These are phyloP conservation scores for Jamesozyma hellenica DNA, from an alignment of 805 yeast species.

Conservation along the genomic window DNA sequence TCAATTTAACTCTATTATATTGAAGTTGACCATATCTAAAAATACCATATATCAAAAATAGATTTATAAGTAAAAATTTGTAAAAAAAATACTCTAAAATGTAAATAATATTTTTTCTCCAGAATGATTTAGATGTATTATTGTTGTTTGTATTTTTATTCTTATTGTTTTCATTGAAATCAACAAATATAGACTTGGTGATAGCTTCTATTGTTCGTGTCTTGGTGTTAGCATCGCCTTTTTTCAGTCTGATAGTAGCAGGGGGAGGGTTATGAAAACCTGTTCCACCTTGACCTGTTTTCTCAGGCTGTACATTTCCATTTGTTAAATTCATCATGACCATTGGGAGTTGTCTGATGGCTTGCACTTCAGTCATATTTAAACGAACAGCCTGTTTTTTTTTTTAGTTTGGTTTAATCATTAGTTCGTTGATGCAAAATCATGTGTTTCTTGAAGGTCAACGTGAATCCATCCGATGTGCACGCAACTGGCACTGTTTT, in stretches of 20 bases:
- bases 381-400: too few relatives aligned
- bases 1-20: slow-evolving; percentile 44
- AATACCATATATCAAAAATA: slow-evolving; percentile 49
- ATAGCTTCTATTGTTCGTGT: slow-evolving; percentile 14
- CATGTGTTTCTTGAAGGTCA: too few relatives aligned
- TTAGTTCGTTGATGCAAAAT: neutral
- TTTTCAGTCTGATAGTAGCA: slow-evolving; percentile 9
- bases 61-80: slow-evolving; percentile 39
- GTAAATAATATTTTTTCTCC: slow-evolving; percentile 12
- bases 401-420: neutral
- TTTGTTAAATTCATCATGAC: too few relatives aligned
- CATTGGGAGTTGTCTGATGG: neutral
- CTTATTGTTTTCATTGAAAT: slow-evolving; percentile 4
- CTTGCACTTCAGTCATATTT: neutral
- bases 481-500: too few relatives aligned
- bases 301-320: too few relatives aligned
- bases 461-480: too few relatives aligned
- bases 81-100: slow-evolving; percentile 27
- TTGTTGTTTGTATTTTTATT: neutral
- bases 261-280: slow-evolving; percentile 18
- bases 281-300: neutral
- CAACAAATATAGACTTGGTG: slow-evolving; percentile 10
- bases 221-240: slow-evolving; percentile 9
- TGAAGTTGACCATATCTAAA: slow-evolving; percentile 43
- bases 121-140: slow-evolving; percentile 4